Conservation (phyloP, 2,329 filamentous ascomycete genomes). For the Trichoderma breve region DNA sequence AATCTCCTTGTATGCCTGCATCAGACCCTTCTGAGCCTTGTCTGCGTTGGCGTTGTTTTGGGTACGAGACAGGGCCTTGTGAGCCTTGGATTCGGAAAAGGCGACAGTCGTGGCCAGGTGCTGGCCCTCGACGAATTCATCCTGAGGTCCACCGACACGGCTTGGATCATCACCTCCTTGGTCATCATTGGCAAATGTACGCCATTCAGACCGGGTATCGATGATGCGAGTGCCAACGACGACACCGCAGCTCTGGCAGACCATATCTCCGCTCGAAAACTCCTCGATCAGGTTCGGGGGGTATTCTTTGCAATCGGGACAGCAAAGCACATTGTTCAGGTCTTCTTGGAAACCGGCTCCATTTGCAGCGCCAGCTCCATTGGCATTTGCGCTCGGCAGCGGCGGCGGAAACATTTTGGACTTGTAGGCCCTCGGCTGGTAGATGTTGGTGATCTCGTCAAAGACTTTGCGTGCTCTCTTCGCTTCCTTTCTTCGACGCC, state of each 20-base stretch:
- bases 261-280: conserved; percentile 86
- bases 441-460: conserved; percentile 43
- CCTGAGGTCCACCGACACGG: conserved; percentile 92
- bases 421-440: conserved; percentile 41
- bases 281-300: conserved; percentile 95
- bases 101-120: conserved; percentile 87
- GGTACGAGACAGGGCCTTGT: conserved; percentile 74
- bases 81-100: conserved; percentile 70
- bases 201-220: conserved; percentile 96
- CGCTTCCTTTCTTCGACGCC: conserved; percentile 34
- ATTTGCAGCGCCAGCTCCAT: conserved; percentile 24
- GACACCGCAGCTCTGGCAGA: conserved; percentile 87
- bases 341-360: conserved; percentile 68
- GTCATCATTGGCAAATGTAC: conserved; percentile 97
- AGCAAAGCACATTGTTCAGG: conserved; percentile 80
- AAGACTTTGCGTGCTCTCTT: conserved; percentile 41
- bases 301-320: conserved; percentile 84
- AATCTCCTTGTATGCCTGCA: conserved; percentile 87
- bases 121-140: conserved; percentile 84
- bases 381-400: background rate
- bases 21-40: conserved; percentile 77
- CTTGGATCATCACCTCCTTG: conserved; percentile 95
- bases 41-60: conserved; percentile 84
- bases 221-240: conserved; percentile 90
- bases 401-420: conserved; percentile 48